These are phyloP conservation scores for Podosphaera xanthii DNA, from an alignment of 2,329 filamentous ascomycete genomes.

Conservation along the genomic window DNA sequence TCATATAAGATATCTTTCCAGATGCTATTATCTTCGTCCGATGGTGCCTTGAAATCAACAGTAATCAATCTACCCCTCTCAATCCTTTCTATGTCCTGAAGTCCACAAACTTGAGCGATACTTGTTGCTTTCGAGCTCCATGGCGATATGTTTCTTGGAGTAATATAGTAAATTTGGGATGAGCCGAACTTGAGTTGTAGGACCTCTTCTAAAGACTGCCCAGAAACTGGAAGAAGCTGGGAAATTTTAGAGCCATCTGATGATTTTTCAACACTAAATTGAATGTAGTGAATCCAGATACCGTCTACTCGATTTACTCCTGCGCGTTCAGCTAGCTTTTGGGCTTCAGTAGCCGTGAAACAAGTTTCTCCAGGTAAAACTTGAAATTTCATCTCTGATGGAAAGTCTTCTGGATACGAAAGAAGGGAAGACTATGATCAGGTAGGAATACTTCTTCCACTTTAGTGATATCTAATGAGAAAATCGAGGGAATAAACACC, in stretches of 20 bases:
- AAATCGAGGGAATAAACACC: too few species aligned
- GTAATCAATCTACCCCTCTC: conserved; percentile 69
- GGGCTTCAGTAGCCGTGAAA: conserved; percentile 12
- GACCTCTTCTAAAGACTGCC: conserved; percentile 8
- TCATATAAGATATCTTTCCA: conserved; percentile 59
- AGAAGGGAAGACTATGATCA: too few species aligned
- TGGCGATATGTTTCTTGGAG: conserved; percentile 71
- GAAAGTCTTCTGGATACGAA: neutral
- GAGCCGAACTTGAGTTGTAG: conserved; percentile 7
- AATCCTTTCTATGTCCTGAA: conserved; percentile 52
- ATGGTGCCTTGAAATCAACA: conserved; percentile 32
- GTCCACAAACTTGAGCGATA: conserved; percentile 77
- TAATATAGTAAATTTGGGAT: conserved; percentile 31
- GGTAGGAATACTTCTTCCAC: too few species aligned
- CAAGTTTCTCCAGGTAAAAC: conserved; percentile 12
- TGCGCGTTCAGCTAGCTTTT: conserved; percentile 9
- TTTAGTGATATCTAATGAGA: too few species aligned
- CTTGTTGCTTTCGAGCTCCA: conserved; percentile 95
- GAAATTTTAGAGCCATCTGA: conserved; percentile 2
- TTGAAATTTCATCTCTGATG: conserved; percentile 10
- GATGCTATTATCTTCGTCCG: conserved; percentile 17
- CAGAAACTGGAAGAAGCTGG: neutral
- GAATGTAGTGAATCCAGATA: conserved; percentile 14
- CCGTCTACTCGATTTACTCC: conserved; percentile 11
- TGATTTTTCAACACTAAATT: conserved; percentile 8